Conservation (phyloP, 768 basidiomycete species). For the Xerocomus potaroensis region DNA sequence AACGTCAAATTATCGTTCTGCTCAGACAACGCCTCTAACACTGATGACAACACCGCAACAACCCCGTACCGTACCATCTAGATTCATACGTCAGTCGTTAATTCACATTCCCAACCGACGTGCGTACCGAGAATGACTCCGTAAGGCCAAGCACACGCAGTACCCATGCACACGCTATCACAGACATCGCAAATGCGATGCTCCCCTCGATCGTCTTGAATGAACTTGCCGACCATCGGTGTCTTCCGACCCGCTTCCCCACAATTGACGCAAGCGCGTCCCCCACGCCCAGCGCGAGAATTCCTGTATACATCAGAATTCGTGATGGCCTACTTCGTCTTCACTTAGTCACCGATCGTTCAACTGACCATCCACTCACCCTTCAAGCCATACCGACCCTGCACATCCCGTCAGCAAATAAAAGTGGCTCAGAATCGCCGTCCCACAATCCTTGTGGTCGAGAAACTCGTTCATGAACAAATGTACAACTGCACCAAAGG, state of each 20-base stretch:
- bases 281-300: conserved; percentile 85
- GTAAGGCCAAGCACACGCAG: conserved; percentile 68
- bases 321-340: conserved; percentile 40
- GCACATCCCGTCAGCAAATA: conserved; percentile 96
- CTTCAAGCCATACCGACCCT: conserved; percentile 91
- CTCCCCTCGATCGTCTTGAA: conserved; percentile 93
- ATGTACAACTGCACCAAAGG: conserved; percentile 89
- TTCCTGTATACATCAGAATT: conserved; percentile 74
- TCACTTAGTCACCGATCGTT: conserved; percentile 3
- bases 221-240: conserved; percentile 81
- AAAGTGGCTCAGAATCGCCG: conserved; percentile 96
- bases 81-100: conserved; percentile 19
- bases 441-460: conserved; percentile 91
- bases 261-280: conserved; percentile 94
- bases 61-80: conserved; percentile 66
- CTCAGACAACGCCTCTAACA: conserved; percentile 87
- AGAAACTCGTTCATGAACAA: conserved; percentile 97
- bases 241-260: conserved; percentile 76
- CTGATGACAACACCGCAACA: conserved; percentile 58
- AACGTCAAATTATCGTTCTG: conserved; percentile 98
- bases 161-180: conserved; percentile 64
- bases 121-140: conserved; percentile 74
- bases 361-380: conserved; percentile 45
- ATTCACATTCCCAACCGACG: neutral
- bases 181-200: conserved; percentile 69